Conservation (phyloP, 805 yeast genomes). For the Lipomyces yamanashiensis region DNA sequence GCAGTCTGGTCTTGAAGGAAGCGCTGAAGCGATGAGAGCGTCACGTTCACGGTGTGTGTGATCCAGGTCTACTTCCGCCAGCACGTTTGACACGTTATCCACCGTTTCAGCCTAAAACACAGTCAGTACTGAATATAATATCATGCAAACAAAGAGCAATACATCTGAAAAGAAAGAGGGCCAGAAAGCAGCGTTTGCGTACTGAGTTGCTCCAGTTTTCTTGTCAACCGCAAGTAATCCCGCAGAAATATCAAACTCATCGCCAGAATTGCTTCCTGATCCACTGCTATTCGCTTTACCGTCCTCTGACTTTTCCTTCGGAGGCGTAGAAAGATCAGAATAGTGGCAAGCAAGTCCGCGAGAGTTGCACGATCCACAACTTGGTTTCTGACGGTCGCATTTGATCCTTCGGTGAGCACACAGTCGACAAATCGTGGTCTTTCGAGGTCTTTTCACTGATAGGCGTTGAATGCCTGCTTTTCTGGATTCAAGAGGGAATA, state of each 20-base stretch:
- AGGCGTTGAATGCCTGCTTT: not conserved
- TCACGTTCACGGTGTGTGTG: not conserved
- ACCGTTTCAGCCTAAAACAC: not conserved
- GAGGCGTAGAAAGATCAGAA: not conserved
- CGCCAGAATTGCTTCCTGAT: slow-evolving; percentile 1
- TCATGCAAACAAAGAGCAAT: not conserved
- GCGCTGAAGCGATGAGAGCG: not conserved
- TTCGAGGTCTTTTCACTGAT: slow-evolving; percentile 16
- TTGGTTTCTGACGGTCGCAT: slow-evolving; percentile 22
- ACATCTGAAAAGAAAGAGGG: slow-evolving; percentile 25
- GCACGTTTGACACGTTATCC: slow-evolving; percentile 3
- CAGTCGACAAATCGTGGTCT: slow-evolving; percentile 19
- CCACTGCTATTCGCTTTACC: not conserved
- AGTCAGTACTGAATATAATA: not conserved
- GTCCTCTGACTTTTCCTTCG: not conserved
- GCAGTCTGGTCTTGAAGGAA: slow-evolving; percentile 17
- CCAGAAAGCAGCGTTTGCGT: slow-evolving; percentile 26
- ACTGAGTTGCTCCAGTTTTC: slow-evolving; percentile 11
- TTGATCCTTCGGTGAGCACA: slow-evolving; percentile 25
- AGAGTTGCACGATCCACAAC: slow-evolving; percentile 5
- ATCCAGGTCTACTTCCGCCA: slow-evolving; percentile 9
- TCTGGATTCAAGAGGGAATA: not conserved
- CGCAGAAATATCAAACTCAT: slow-evolving; percentile 1
- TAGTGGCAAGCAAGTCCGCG: not conserved
- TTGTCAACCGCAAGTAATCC: slow-evolving; percentile 22